phyloP scores from a whole-genome alignment of 495 filamentous ascomycete species.

The Neurospora tetraspora region DNA sequence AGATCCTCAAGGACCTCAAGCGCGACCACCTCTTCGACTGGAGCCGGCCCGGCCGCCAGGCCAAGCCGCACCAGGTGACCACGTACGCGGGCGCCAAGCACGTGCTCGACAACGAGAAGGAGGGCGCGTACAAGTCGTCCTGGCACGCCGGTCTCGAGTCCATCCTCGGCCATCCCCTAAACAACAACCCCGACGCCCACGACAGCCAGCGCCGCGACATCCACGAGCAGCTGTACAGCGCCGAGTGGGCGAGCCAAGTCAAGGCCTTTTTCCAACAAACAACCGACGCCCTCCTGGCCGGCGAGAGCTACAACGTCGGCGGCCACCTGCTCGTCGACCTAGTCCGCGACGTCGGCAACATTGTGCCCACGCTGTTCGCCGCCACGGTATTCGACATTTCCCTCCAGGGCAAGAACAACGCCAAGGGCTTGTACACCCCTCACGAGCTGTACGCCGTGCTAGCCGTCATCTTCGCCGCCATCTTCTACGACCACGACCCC shows the following conservation, averaged over 20 bases:
- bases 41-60: slow-evolving; percentile 46
- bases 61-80: slow-evolving; percentile 42
- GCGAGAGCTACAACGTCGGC: slow-evolving; percentile 49
- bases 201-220: slow-evolving; percentile 42
- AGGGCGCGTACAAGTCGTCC: slow-evolving; percentile 50
- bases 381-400: slow-evolving; percentile 64
- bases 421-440: slow-evolving; percentile 63
- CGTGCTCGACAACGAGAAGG: slow-evolving; percentile 44
- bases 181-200: slow-evolving; percentile 36
- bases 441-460: slow-evolving; percentile 73
- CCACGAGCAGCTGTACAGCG: slow-evolving; percentile 45
- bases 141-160: slow-evolving; percentile 49
- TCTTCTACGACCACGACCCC: slow-evolving; percentile 41
- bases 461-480: slow-evolving; percentile 48
- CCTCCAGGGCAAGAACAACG: slow-evolving; percentile 57
- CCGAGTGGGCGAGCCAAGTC: slow-evolving; percentile 46
- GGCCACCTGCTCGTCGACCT: slow-evolving; percentile 64
- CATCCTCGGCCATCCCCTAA: slow-evolving; percentile 43
- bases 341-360: slow-evolving; percentile 64
- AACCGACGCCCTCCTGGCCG: slow-evolving; percentile 52
- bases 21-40: slow-evolving; percentile 64
- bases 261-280: slow-evolving; percentile 55
- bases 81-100: slow-evolving; percentile 54
- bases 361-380: slow-evolving; percentile 63
- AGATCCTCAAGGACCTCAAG: slow-evolving; percentile 64